Evolutionary conservation across 306 rosid species (phyloP).

Genomic region (barrel medic (Medicago truncatula)): MtrunA17r5.0-ANR NC_053045.1:38328501-38329000

Average conservation of each 20-base stretch:
- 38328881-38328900: constrained; percentile 90
- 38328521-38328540: constrained; percentile 6
- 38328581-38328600: constrained; percentile 1
- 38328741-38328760: constrained; percentile 54
- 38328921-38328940: constrained; percentile 78
- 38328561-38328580: constrained; percentile 37
- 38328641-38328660: constrained; percentile 46
- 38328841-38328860: constrained; percentile 75
- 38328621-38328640: constrained; percentile 49
- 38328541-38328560: background rate
- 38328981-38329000: constrained; percentile 94
- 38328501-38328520: constrained; percentile 5
- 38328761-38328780: constrained; percentile 51
- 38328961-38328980: constrained; percentile 85
- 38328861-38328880: constrained; percentile 95
- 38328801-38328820: constrained; percentile 72
- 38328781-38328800: constrained; percentile 54
- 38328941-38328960: constrained; percentile 86
- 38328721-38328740: constrained; percentile 13
- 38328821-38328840: constrained; percentile 89
- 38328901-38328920: constrained; percentile 74
- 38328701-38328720: constrained; percentile 26
- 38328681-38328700: too few relatives aligned
- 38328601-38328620: background rate
- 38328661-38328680: constrained; percentile 44